Conservation (phyloP, 2,329 filamentous ascomycete species). For the Nemania sp. region DNA sequence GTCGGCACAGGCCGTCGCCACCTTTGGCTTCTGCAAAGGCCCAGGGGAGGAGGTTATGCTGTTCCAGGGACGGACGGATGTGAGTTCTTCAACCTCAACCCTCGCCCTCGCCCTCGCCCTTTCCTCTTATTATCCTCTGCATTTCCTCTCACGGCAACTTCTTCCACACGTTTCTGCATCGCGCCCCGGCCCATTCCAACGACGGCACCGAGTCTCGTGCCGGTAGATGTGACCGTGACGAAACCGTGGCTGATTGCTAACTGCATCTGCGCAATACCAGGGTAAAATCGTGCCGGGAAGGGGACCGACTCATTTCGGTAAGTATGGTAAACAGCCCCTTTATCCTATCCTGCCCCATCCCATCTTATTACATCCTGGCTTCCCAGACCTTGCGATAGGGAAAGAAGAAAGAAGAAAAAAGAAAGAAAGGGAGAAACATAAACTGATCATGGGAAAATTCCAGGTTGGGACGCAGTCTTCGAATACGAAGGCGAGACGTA, state of each 20-base stretch:
- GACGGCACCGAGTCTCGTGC: background rate
- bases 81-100: slow-evolving; percentile 48
- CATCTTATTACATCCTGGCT: background rate
- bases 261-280: slow-evolving; percentile 33
- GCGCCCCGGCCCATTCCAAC: no score
- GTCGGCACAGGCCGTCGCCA: slow-evolving; percentile 90
- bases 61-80: slow-evolving; percentile 88
- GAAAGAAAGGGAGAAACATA: background rate
- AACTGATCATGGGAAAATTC: slow-evolving; percentile 13
- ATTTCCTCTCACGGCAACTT: no score
- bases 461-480: slow-evolving; percentile 96
- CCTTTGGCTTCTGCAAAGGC: slow-evolving; percentile 88
- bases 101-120: background rate
- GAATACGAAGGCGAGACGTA: slow-evolving; percentile 88
- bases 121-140: background rate
- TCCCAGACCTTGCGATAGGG: no score
- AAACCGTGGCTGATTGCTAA: background rate
- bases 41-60: slow-evolving; percentile 82
- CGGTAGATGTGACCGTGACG: background rate
- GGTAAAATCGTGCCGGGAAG: slow-evolving; percentile 83
- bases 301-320: slow-evolving; percentile 82
- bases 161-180: no score
- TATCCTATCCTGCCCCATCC: background rate
- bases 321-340: slow-evolving; percentile 40
- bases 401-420: no score